Base-by-base conservation (phyloP, 140 eudicot genomes). In the Ambrosia hybrid region DNA sequence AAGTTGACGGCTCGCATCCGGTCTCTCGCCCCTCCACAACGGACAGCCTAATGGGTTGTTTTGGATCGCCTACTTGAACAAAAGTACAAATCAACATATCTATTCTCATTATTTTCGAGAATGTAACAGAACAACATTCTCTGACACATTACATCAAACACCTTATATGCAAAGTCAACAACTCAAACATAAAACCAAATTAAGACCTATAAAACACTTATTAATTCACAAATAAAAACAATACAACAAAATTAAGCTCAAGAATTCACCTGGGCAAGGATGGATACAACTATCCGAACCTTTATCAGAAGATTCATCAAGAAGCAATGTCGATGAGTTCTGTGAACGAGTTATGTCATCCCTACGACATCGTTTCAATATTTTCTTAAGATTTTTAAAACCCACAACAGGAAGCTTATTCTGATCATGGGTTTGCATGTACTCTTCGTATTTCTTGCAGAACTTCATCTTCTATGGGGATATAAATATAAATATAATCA, bases 361-460 rank as follows among this genome's bases (percentile, higher is more conserved):
- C 53, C 52, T 79, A 15, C 90, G 70, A 71, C 98, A 92, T 12
- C 84, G 79, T 68, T 92, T 92, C 86, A 92, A 69, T 36, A 89
- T 85, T 72, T 92, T 92, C 76, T 92, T 92, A 49, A 92, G 85
- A 10, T 87, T 83, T 61, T 92, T 92, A 58, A 92, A 89, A 43
- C 90, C 96, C 37, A 89, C 96, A 12, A 85, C 88, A 15, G 95
- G 98, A 13, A 87, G 61, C 64, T 83, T 83, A 71, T 80, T 84
- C 57, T 83, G 65, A 62, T 80, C 78, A 36, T 89, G 88, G 8
- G 59, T 76, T 74, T 86, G 89, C 98, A 92, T 89, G 84, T 84
- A 92, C 73, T 89, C 98, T 73, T 87, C 89, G 37, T 92, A 89
- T 66, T 79, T 89, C 90, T 87, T 92, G 58, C 95, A 92, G 68